A percentile compares a stretch with the other conserved stretches of the same genome.
These are phyloP conservation scores for Cercospora janseana DNA, from an alignment of 2,329 filamentous ascomycete genomes.

Conservation along the genomic window DNA sequence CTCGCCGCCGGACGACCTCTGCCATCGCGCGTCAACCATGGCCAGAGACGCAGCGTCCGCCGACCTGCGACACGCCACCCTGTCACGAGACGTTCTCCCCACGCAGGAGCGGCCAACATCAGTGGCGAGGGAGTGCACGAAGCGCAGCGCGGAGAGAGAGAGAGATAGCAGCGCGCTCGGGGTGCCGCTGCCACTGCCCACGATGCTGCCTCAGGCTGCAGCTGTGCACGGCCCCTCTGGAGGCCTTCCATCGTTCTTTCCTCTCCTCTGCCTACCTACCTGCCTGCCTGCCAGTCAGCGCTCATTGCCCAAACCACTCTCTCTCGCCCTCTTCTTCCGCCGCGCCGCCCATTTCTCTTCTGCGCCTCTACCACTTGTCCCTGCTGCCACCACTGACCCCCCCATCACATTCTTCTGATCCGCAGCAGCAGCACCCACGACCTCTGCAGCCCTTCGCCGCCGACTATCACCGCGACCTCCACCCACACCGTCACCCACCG, in stretches of 20 bases:
- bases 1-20: neutral
- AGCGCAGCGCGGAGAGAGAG: no score
- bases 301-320: slow-evolving; percentile 2
- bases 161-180: no score
- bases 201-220: neutral
- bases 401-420: slow-evolving; percentile 3
- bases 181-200: no score
- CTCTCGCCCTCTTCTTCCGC: no score
- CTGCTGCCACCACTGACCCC: neutral
- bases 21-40: neutral
- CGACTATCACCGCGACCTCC: no score
- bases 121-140: neutral
- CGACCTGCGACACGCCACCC: no score
- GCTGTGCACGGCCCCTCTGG: neutral
- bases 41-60: neutral
- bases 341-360: slow-evolving; percentile 5
- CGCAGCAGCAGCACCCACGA: slow-evolving; percentile 6
- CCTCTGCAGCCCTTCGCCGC: slow-evolving; percentile 2
- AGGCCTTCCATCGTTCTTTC: slow-evolving; percentile 3
- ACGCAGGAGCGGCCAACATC: neutral
- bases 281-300: slow-evolving; percentile 3
- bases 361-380: neutral
- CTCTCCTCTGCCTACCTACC: slow-evolving; percentile 4
- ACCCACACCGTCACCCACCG: slow-evolving; percentile 6
- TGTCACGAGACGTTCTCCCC: neutral